A percentile compares a stretch with the other conserved stretches of the same genome.
Conservation (phyloP, 2,329 filamentous ascomycete genomes). For the Colletotrichum karsti region DNA sequence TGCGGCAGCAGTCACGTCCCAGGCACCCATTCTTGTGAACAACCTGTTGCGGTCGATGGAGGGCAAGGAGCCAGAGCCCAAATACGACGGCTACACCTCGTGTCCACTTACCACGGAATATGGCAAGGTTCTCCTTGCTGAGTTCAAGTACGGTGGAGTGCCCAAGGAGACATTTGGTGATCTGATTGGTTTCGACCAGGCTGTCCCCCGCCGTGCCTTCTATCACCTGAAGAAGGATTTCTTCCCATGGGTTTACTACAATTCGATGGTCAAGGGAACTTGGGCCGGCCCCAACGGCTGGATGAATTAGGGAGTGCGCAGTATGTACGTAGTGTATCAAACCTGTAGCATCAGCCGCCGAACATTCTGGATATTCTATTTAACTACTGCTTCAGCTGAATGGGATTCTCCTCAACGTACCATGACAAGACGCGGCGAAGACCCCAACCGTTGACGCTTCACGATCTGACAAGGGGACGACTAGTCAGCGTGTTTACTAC, state of each 20-base stretch:
- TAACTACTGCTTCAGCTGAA: too few relatives aligned
- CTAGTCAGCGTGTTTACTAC: too few relatives aligned
- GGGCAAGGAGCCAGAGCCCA: slow-evolving; percentile 50
- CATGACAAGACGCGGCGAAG: too few relatives aligned
- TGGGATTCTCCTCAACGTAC: too few relatives aligned
- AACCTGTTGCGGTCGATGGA: slow-evolving; percentile 55
- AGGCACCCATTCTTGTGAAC: slow-evolving; percentile 59
- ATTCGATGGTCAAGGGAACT: slow-evolving; percentile 67
- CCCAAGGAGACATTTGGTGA: slow-evolving; percentile 70
- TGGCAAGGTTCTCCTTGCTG: slow-evolving; percentile 69
- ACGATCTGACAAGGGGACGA: too few relatives aligned
- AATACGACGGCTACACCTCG: slow-evolving; percentile 64
- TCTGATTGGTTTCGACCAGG: slow-evolving; percentile 65
- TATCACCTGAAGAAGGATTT: slow-evolving; percentile 73
- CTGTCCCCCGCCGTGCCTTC: slow-evolving; percentile 61
- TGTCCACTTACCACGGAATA: slow-evolving; percentile 65
- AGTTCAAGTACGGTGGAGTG: slow-evolving; percentile 71
- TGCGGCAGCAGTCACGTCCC: slow-evolving; percentile 59
- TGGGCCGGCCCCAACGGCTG: slow-evolving; percentile 70
- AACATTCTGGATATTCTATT: too few relatives aligned
- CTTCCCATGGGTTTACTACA: slow-evolving; percentile 72
- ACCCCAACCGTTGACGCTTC: too few relatives aligned
- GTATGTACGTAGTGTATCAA: neutral
- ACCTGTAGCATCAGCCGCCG: neutral
- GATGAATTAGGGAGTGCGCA: slow-evolving; percentile 25